Percentiles rank a stretch among this genome's conserved stretches.
Evolutionary conservation across 169 alveolate genomes (phyloP).

Genomic region (Plasmodium coatneyi): DNA sequence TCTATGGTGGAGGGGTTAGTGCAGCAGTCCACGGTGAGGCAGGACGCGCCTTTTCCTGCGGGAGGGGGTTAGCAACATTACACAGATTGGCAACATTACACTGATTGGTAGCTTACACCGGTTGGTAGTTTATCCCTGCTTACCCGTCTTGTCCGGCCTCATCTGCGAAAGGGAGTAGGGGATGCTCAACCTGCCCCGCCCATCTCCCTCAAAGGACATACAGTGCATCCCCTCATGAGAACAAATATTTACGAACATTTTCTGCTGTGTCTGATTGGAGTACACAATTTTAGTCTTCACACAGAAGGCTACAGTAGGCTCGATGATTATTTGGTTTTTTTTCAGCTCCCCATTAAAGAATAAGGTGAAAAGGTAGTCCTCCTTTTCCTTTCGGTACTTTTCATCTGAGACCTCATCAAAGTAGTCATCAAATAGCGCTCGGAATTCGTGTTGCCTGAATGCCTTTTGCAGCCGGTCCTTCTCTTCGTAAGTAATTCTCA

Average conservation of each 20-base stretch:
- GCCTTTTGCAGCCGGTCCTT: slow-evolving; percentile 67
- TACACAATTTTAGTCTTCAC: slow-evolving; percentile 56
- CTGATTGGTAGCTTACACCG: too few relatives aligned
- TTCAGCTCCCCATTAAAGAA: slow-evolving; percentile 66
- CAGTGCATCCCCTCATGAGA: slow-evolving; percentile 60
- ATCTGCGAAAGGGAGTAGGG: slow-evolving; percentile 74
- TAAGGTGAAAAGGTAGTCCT: slow-evolving; percentile 48
- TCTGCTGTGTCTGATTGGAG: slow-evolving; percentile 55
- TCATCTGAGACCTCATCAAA: slow-evolving; percentile 65
- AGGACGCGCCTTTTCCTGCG: slow-evolving; percentile 34
- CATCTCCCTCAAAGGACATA: slow-evolving; percentile 19
- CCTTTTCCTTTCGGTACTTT: slow-evolving; percentile 66
- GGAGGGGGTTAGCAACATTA: not conserved
- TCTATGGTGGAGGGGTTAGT: slow-evolving; percentile 45
- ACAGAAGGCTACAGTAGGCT: slow-evolving; percentile 62
- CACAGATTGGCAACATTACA: not conserved
- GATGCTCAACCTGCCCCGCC: slow-evolving; percentile 14
- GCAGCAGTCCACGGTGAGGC: slow-evolving; percentile 64
- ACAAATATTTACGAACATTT: slow-evolving; percentile 35
- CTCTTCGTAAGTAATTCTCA: slow-evolving; percentile 62
- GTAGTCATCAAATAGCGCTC: slow-evolving; percentile 64
- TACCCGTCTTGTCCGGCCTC: slow-evolving; percentile 67
- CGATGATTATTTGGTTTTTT: slow-evolving; percentile 43
- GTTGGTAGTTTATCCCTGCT: not conserved
- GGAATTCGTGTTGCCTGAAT: slow-evolving; percentile 69